Evolutionary conservation across 2,329 filamentous ascomycete species (phyloP), one percentile per base, ranked within the genome.

Genomic region (Pseudogymnoascus sp.): DNA sequence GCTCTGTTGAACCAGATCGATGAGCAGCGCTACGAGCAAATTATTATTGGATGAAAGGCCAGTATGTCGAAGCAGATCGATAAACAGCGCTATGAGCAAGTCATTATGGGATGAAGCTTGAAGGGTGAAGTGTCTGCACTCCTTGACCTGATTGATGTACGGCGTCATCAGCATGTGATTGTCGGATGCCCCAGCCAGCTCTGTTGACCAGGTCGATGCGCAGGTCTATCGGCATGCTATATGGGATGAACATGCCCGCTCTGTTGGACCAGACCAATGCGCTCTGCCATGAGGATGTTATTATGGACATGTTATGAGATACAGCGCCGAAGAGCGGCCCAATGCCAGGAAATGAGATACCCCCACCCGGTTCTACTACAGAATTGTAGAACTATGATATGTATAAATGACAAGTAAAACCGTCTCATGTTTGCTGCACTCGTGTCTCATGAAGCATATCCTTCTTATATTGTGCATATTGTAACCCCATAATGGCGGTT

Each of bases 51-150:
- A 31, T 65, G 65, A 66, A 65, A 47, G n/a, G n/a, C n/a, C n/a
- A n/a, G n/a, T n/a, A n/a, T 75, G 11, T 72, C 71, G 62, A 66
- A 64, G 11, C 71, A 73, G 53, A 66, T 75, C 21, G 65, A 70
- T 50, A 57, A 40, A 13, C 36, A 64, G 19, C 65, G 68, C 50
- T 74, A 72, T 64, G 68, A 73, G n/a, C 67, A 70, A 53, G 69
- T 74, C 21, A 62, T 74, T 53, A 35, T 72, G 50, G 73, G 73
- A 31, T 65, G 65, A 28, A 28, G 26, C 26, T n/a, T n/a, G n/a
- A 28, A 28, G 26, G 6, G 26, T 28, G 26, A 28, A 28, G 26
- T n/a, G 44, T 44, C 15, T 8, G 10, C 13, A 11, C 13, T 47
- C 11, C 8, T 44, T 13, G 19, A 21, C 13, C 5, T 1, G 19